Base-by-base conservation (phyloP, 768 basidiomycete genomes). In the Auriscalpium vulgare region DNA sequence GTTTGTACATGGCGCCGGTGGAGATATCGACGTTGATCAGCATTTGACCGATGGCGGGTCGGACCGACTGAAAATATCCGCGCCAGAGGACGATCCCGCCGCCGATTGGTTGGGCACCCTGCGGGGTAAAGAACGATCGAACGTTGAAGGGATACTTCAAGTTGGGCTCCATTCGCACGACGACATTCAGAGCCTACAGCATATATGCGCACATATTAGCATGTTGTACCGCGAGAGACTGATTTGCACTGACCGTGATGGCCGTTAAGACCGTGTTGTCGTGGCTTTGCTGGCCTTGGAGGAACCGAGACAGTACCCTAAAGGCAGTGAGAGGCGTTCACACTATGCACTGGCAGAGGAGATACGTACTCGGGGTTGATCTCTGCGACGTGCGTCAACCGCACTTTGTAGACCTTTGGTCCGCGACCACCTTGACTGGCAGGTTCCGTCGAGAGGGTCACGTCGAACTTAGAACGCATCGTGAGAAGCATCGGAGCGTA, bases 61-160 rank as follows among this genome's bases (percentile, higher is more conserved):
- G 76, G 11, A 89, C 77, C 0, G 85, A 87, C 65, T 91, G 89
- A 69, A 91, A 91, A 54, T 87, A 89, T 0, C 89, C 89, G 3
- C 88, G 76, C 87, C 87, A 88, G 0, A 89, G 74, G 13, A 81
- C 77, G 3, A 91, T 74, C 0, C 90, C 88, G 0, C 67, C 65
- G 1, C 87, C 85, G 23, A 89, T 80, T 50, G 72, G 68, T 47
- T 72, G 76, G 9, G 70, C 76, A 51, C 82, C 86, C 1, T 70
- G 66, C 21, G 78, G 68, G 0, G 84, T 85, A 66, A 84, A 91
- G 69, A 91, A 90, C 0, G 86, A 88, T 0, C 88, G 78, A 8
- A 83, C 78, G 52, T 88, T 85, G 74, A 84, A 88, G 0, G 88
- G 87, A 55, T 83, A 82, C 17, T 76, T 75, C 65, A 81, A 66